Conservation (phyloP, 2,329 filamentous ascomycete genomes). For the Aspergillus hortae region DNA sequence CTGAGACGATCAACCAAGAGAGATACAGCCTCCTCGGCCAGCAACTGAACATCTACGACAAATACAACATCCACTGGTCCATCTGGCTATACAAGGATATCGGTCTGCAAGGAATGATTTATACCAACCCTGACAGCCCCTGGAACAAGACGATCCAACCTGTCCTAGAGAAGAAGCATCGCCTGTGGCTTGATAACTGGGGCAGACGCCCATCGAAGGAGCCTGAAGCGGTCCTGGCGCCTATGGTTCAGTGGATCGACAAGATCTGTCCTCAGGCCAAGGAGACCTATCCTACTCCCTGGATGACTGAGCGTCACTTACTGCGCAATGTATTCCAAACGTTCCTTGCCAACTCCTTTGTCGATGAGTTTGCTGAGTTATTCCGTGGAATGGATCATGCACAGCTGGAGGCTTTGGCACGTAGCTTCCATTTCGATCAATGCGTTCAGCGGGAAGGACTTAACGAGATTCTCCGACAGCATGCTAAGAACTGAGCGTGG, state of each 20-base stretch:
- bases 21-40: conserved; percentile 47
- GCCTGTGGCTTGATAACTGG: conserved; percentile 55
- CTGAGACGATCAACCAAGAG: conserved; percentile 40
- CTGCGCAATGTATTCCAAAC: conserved; percentile 45
- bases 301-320: conserved; percentile 51
- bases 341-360: conserved; percentile 50
- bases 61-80: conserved; percentile 53
- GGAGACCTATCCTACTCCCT: conserved; percentile 46
- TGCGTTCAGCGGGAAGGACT: conserved; percentile 51
- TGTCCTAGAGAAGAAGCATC: conserved; percentile 56
- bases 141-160: conserved; percentile 52
- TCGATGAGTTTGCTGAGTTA: conserved; percentile 54
- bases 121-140: conserved; percentile 43
- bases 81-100: conserved; percentile 62
- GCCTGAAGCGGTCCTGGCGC: conserved; percentile 43
- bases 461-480: conserved; percentile 49
- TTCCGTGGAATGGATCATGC: conserved; percentile 51
- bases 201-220: conserved; percentile 42
- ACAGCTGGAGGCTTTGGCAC: conserved; percentile 54
- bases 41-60: conserved; percentile 52
- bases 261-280: conserved; percentile 41
- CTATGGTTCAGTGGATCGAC: conserved; percentile 45
- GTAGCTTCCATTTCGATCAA: conserved; percentile 53
- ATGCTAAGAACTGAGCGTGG: conserved; percentile 28
- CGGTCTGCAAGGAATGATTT: conserved; percentile 55